Percentiles rank a stretch among this genome's conserved stretches.
phyloP scores from a whole-genome alignment of 1,139 yeast species.

The Saccharomyces uvarum region DNA sequence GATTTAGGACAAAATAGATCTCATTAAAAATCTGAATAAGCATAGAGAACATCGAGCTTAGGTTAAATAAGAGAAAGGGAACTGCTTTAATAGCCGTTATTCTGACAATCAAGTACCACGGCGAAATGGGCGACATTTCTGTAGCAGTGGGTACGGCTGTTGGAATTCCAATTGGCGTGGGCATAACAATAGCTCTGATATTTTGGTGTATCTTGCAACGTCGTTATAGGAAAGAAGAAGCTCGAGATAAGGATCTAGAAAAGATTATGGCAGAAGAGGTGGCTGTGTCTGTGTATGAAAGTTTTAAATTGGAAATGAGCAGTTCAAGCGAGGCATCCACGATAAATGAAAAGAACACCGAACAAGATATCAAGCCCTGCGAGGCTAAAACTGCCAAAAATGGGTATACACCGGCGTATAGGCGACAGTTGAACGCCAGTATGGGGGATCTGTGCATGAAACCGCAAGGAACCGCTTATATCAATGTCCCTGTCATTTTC shows the following conservation, averaged over 20 bases:
- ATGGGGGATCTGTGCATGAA: neutral
- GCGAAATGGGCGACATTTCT: slow-evolving; percentile 19
- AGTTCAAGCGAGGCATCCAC: slow-evolving; percentile 21
- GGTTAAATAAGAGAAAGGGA: neutral
- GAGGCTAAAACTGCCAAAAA: neutral
- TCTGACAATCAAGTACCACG: neutral
- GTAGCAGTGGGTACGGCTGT: slow-evolving; percentile 40
- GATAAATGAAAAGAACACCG: slow-evolving; percentile 7
- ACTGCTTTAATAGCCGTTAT: neutral
- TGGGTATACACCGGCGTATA: neutral
- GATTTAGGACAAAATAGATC: neutral
- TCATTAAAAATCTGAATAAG: neutral
- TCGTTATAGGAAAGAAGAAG: slow-evolving; percentile 30
- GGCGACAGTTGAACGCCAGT: neutral
- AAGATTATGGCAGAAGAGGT: slow-evolving; percentile 15
- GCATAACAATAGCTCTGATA: slow-evolving; percentile 23
- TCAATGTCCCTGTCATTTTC: neutral
- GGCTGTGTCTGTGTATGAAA: slow-evolving; percentile 15
- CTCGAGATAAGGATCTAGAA: neutral
- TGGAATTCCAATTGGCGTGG: slow-evolving; percentile 35
- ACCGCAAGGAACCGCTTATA: neutral
- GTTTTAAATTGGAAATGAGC: slow-evolving; percentile 20
- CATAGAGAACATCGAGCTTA: neutral
- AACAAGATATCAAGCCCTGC: neutral
- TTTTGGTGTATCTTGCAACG: slow-evolving; percentile 32